Evolutionary conservation across 108 stramenopile species (phyloP), one percentile per base, ranked within the genome.

Genomic region (Seminavis robusta): DNA sequence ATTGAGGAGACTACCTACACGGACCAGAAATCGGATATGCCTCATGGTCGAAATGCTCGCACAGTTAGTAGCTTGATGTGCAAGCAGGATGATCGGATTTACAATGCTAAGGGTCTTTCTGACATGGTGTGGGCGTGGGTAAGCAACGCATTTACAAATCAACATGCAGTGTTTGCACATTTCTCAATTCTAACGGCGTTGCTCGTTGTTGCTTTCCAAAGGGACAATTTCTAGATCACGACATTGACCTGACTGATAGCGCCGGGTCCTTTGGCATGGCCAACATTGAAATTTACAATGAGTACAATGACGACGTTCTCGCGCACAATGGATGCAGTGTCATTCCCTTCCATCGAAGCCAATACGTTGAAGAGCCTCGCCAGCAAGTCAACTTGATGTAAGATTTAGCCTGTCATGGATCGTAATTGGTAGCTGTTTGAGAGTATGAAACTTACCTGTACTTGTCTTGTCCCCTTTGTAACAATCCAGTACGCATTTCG

Each of bases 121-220:
- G 54, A 64, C 28, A 34, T 64, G 56, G 3, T 70, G 23, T 70
- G 69, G 69, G 69, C 56, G 7, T 72, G 59, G 33, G 71, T n/a
- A n/a, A n/a, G n/a, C n/a, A n/a, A n/a, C n/a, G n/a, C n/a, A n/a
- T n/a, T n/a, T n/a, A n/a, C n/a, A n/a, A n/a, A n/a, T n/a, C n/a
- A n/a, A n/a, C n/a, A n/a, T n/a, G n/a, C n/a, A n/a, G n/a, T n/a
- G n/a, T n/a, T n/a, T n/a, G n/a, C n/a, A n/a, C n/a, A n/a, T n/a
- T n/a, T n/a, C n/a, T n/a, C n/a, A n/a, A n/a, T n/a, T n/a, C n/a
- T n/a, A n/a, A n/a, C n/a, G n/a, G n/a, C n/a, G n/a, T n/a, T n/a
- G n/a, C n/a, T n/a, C n/a, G n/a, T n/a, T n/a, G n/a, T n/a, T n/a
- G n/a, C n/a, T n/a, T n/a, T n/a, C n/a, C n/a, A n/a, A n/a, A n/a